These are phyloP conservation scores for Aureobasidium pullulans DNA, from an alignment of 2,329 filamentous ascomycete genomes.

Conservation along the genomic window DNA sequence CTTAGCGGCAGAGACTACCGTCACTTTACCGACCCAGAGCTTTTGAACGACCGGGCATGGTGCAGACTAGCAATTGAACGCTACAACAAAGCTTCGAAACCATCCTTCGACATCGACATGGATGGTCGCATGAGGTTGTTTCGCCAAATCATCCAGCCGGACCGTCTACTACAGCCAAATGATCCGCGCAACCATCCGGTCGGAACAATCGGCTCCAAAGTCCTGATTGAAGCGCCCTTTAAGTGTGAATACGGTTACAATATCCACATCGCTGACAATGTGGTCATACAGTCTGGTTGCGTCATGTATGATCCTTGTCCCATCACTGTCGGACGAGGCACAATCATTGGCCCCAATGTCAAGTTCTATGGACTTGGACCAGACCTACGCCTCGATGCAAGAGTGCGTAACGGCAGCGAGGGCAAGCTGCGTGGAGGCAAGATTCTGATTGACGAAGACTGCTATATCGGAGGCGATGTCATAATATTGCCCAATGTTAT, in stretches of 20 bases:
- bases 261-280: constrained; percentile 76
- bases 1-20: constrained; percentile 69
- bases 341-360: constrained; percentile 68
- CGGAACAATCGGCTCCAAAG: constrained; percentile 64
- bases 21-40: constrained; percentile 63
- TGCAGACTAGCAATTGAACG: constrained; percentile 75
- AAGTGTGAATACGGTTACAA: constrained; percentile 95
- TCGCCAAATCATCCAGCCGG: constrained; percentile 61
- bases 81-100: constrained; percentile 79
- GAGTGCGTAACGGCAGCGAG: constrained; percentile 64
- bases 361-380: constrained; percentile 75
- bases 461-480: constrained; percentile 56
- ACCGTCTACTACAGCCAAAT: constrained; percentile 29
- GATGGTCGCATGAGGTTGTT: constrained; percentile 64
- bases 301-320: constrained; percentile 79
- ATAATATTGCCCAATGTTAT: constrained; percentile 52
- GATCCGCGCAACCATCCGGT: constrained; percentile 41
- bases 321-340: constrained; percentile 72
- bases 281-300: constrained; percentile 76
- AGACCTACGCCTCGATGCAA: constrained; percentile 64
- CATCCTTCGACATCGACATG: constrained; percentile 57
- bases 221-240: constrained; percentile 80
- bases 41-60: constrained; percentile 75
- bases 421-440: constrained; percentile 62
- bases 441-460: constrained; percentile 69